These are phyloP conservation scores for Pseudocercospora fuligena DNA, from an alignment of 2,329 filamentous ascomycete genomes.

Conservation along the genomic window DNA sequence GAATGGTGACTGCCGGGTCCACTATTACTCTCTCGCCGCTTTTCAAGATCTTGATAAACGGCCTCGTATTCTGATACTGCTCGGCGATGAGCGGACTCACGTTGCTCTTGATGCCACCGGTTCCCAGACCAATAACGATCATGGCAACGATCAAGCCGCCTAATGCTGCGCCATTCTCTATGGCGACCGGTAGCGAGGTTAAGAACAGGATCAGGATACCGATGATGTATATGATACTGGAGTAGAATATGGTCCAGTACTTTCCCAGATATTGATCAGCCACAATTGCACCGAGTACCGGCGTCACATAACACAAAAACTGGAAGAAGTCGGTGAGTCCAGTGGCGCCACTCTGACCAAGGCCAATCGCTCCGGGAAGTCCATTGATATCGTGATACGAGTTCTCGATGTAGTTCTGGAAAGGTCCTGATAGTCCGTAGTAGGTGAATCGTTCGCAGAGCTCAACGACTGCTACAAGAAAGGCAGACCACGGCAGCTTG, in stretches of 20 bases:
- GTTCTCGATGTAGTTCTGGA: slow-evolving; percentile 54
- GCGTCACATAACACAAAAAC: slow-evolving; percentile 42
- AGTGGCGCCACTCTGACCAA: slow-evolving; percentile 48
- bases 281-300: slow-evolving; percentile 30
- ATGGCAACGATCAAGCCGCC: slow-evolving; percentile 66
- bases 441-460: slow-evolving; percentile 35
- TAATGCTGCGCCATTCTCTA: slow-evolving; percentile 63
- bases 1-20: slow-evolving; percentile 51
- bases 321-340: slow-evolving; percentile 51
- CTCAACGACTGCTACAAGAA: slow-evolving; percentile 30
- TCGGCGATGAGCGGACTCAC: slow-evolving; percentile 59
- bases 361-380: slow-evolving; percentile 36
- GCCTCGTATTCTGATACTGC: slow-evolving; percentile 45
- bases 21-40: slow-evolving; percentile 52
- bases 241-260: slow-evolving; percentile 71
- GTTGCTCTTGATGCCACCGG: slow-evolving; percentile 80
- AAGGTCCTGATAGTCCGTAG: slow-evolving; percentile 39
- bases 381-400: slow-evolving; percentile 45
- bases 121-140: slow-evolving; percentile 71
- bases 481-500: slow-evolving; percentile 45
- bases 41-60: slow-evolving; percentile 45
- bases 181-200: slow-evolving; percentile 66
- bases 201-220: slow-evolving; percentile 70
- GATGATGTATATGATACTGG: slow-evolving; percentile 64
- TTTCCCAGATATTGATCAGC: slow-evolving; percentile 61